These are phyloP conservation scores for Sorghum bicolor DNA, from an alignment of 176 grass and related monocot species.

Conservation along the genomic window DNA sequence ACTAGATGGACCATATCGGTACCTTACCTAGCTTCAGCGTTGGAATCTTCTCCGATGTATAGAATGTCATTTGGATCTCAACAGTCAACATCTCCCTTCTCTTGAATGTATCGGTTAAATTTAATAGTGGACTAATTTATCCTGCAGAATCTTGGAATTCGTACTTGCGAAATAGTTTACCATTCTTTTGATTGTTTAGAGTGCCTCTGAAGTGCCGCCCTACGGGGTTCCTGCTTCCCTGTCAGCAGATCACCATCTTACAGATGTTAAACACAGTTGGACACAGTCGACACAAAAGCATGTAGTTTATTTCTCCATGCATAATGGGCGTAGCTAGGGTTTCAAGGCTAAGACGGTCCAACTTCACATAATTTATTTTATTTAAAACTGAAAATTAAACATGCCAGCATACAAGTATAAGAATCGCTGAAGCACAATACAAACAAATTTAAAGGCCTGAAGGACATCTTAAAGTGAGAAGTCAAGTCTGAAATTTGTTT, in stretches of 20 bases:
- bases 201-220: neutral
- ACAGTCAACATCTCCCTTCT: slow-evolving; percentile 27
- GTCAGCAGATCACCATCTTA: neutral
- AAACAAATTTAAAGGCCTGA: neutral
- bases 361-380: neutral
- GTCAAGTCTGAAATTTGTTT: neutral
- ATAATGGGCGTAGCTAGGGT: neutral
- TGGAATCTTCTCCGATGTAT: slow-evolving; percentile 38
- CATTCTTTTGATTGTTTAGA: neutral
- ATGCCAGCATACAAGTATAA: neutral
- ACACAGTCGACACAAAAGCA: neutral
- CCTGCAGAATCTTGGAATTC: neutral
- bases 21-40: slow-evolving; percentile 7
- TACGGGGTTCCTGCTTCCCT: neutral
- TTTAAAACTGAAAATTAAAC: neutral
- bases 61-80: slow-evolving; percentile 48
- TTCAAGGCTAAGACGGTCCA: neutral
- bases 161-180: neutral
- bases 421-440: neutral
- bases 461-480: neutral
- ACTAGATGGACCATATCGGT: slow-evolving; percentile 17
- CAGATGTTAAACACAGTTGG: neutral
- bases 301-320: neutral
- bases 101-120: slow-evolving; percentile 44
- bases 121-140: slow-evolving; percentile 29